Conservation (phyloP, 1,284 basidiomycete species). For the Phenoliferia sp. region DNA sequence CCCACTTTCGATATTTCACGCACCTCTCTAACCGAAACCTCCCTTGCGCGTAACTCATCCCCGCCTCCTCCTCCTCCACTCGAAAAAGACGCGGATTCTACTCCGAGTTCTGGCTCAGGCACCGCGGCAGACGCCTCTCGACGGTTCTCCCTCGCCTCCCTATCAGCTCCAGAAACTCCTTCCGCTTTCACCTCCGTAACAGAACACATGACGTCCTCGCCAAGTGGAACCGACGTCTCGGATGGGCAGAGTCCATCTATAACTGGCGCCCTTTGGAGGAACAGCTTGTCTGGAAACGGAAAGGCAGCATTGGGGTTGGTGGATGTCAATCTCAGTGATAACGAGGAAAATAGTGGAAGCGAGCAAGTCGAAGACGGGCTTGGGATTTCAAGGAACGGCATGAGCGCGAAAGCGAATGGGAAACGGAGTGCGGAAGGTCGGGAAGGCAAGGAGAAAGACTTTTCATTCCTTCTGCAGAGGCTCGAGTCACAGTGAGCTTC, state of each 20-base stretch:
- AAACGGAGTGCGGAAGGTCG: neutral
- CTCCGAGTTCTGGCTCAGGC: neutral
- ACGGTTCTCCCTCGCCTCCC: neutral
- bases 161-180: neutral
- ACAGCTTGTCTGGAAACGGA: neutral
- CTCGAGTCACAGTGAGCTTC: constrained; percentile 5
- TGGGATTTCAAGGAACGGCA: too few relatives aligned
- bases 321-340: neutral
- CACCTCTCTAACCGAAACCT: neutral
- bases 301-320: neutral
- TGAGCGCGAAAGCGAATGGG: neutral
- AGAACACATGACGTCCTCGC: neutral
- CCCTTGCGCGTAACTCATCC: too few relatives aligned
- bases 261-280: neutral
- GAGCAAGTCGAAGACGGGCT: neutral
- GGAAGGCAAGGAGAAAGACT: neutral
- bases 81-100: neutral
- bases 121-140: neutral
- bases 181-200: neutral
- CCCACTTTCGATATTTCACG: neutral
- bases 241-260: neutral
- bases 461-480: constrained; percentile 6
- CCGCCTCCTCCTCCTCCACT: too few relatives aligned
- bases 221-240: neutral
- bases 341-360: too few relatives aligned